These are phyloP conservation scores for Cordyceps cateniannulata DNA, from an alignment of 2,329 filamentous ascomycete species.

Conservation along the genomic window DNA sequence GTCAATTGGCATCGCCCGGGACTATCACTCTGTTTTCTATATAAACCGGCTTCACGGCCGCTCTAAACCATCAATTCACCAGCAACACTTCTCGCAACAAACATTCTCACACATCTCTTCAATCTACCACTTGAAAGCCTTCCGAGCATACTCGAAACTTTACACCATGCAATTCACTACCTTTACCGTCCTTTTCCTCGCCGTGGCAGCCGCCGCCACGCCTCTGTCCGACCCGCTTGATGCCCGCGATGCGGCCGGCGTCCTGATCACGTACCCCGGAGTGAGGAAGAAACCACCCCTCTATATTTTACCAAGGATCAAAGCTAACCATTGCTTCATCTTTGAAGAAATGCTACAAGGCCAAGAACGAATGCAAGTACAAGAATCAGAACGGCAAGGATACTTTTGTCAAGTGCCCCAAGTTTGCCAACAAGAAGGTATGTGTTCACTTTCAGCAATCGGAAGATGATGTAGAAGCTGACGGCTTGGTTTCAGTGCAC, in stretches of 20 bases:
- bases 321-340: not conserved
- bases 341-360: not conserved
- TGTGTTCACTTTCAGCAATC: not conserved
- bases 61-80: not conserved
- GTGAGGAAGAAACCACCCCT: not conserved
- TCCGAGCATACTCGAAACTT: not conserved
- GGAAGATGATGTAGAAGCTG: not conserved
- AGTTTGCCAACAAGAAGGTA: not conserved
- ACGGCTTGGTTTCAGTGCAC: not conserved
- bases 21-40: not conserved
- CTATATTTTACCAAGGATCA: not conserved
- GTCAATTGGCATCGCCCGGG: not conserved
- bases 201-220: not conserved
- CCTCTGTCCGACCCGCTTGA: not conserved
- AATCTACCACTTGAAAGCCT: not conserved
- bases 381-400: not conserved
- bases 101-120: not conserved
- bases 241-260: not conserved
- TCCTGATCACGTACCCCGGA: not conserved
- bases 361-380: not conserved
- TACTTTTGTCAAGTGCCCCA: not conserved
- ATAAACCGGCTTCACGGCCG: not conserved
- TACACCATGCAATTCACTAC: not conserved
- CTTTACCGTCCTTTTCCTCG: not conserved
- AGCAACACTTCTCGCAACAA: not conserved